Base-by-base conservation (phyloP, 1,284 basidiomycete species). In the Exsudoporus floridanus region DNA sequence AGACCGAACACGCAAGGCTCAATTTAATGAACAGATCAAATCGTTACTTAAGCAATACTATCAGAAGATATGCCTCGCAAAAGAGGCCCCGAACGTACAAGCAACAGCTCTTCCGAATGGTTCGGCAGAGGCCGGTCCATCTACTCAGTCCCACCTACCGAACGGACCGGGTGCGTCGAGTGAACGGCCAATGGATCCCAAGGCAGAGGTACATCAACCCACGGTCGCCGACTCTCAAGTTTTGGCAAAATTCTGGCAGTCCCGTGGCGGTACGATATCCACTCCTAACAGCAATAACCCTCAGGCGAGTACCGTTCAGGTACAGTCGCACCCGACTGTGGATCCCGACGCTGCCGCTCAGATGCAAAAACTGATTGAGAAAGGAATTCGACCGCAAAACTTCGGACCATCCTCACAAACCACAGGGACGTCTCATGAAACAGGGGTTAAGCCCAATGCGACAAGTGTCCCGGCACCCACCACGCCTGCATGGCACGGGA, bases 331-430 rank as follows among this genome's bases (percentile, higher is more conserved):
- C 25, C 27, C 53, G 7, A 31, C 38, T 12, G 13, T 56, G 38
- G 21, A 63, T 47, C 54, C 67, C 5, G 66, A 68, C 31, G 45
- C 73, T 7, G 72, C 66, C 7, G 65, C 72, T 18, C 84, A 83
- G 57, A 77, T 82, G 74, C 76, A 79, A 57, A 83, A 81, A 59
- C 60, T 79, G 50, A 60, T 74, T 4, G 80, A 83, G 41, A 79
- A 52, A 43, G 61, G 55, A 7, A 56, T 59, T 14, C 54, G 51
- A 4, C 51, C 63, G 12, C 59, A 47, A 43, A 31, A 7, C 14
- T 46, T 54, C 28, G 48, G 54, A 38, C 19, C 55, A 23, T 35
- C 61, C 10, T 28, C 55, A 16, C 60, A 60, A 18, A 21, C 40
- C 9, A 38, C 59, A 16, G 55, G 46, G 35, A 34, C 28, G 4